Base-by-base conservation (phyloP, 2,329 filamentous ascomycete genomes). In the Colletotrichum tamarilloi region DNA sequence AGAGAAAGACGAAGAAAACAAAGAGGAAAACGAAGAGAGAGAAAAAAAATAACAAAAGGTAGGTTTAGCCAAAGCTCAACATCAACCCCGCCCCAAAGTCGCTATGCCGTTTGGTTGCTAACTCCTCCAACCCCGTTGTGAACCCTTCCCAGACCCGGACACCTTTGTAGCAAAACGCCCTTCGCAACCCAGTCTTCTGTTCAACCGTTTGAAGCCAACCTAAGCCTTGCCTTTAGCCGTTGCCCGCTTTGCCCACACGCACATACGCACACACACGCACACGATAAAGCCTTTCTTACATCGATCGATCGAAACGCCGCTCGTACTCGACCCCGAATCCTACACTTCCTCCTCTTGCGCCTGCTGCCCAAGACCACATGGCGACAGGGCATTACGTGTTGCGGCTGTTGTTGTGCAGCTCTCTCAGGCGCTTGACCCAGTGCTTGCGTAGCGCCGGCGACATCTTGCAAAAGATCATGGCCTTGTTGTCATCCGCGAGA, bases 381-480 rank as follows among this genome's bases (percentile, higher is more conserved):
- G 42, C 7, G 19, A 7, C 16, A n/a, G 19, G 42, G 42, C 19
- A 19, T 19, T 68, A 79, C 77, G 38, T 82, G 19, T 73, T 73
- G 55, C 67, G 71, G 49, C 71, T 70, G 60, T 73, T 73, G 71
- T 82, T 83, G 68, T 85, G 83, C 62, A 84, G 80, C 75, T 90
- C 88, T 30, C 87, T 80, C 67, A 90, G 80, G 67, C 86, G 81
- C 76, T 84, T 86, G 2, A 91, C 86, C 89, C 89, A 91, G 76
- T 91, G 88, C 73, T 85, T 83, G 60, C 89, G 83, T 73, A 91
- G 79, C 12, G 80, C 78, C 2, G 83, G 80, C 0, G 88, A 86
- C 88, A 91, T 91, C 81, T 91, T 91, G 82, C 88, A 90, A 75
- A 91, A 91, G 55, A 91, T 85, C 84, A 91, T 87, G 35, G 89